Evolutionary conservation across 805 yeast species (phyloP), one percentile per base, ranked within the genome.

Genomic region (Yarrowia hollandica): DNA sequence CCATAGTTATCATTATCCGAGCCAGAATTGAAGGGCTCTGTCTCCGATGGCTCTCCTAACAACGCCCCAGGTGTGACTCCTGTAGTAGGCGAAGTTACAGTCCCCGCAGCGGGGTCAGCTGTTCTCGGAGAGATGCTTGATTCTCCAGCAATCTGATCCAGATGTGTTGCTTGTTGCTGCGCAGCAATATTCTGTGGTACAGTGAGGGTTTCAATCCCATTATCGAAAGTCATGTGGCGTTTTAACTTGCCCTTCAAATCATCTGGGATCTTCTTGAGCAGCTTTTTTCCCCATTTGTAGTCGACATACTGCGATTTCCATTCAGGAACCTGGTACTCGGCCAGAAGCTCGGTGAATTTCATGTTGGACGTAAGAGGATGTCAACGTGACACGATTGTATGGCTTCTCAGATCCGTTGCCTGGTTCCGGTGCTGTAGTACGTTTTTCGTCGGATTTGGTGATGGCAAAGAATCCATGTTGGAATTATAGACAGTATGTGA

Each of bases 301-400:
- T 76, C 74, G 16, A 76, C 62, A 60, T 76, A 76, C 61, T 74
- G 76, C 48, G 69, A 64, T 35, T 75, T 65, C 79, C 79, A 76
- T 62, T 76, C 79, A 1, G 80, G 79, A 6, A 76, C 73, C 69
- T 66, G 60, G 21, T 35, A 52, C 44, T 52, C 58, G 2, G 58
- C 31, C 42, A 52, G 16, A 14, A 52, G 44, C 21, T 52, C 58
- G 25, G 58, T 52, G 21, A 52, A 52, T 14, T 37, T 52, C 58
- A 52, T 52, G 11, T n/a, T 22, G 16, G 16, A 10, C 8, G 7
- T 16, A 7, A n/a, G 18, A 11, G 14, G 2, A 7, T 19, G 21
- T 7, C 26, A 31, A n/a, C n/a, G 4, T n/a, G 21, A 15, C 9
- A 21, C 25, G 19, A 8, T 3, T n/a, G 23, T 11, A 22, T 12